These are phyloP conservation scores for Pleoardoris graminearum DNA, from an alignment of 2,329 filamentous ascomycete species.

Conservation along the genomic window DNA sequence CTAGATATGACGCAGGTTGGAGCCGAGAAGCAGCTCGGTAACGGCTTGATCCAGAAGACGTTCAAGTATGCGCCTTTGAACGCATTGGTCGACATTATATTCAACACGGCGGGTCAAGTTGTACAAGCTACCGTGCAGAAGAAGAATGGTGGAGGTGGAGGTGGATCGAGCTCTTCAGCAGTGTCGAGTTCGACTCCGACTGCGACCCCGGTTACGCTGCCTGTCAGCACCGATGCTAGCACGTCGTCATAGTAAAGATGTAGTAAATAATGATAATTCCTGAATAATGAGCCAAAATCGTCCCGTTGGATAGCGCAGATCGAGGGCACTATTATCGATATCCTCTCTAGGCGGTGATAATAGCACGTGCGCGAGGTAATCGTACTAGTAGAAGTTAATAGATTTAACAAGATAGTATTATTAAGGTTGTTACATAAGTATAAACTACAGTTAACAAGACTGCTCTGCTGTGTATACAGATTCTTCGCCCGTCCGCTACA, in stretches of 20 bases:
- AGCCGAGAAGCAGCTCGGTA: conserved; percentile 40
- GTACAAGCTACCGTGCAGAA: conserved; percentile 54
- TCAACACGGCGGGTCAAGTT: conserved; percentile 59
- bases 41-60: conserved; percentile 54
- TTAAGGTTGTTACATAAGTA: too few species aligned
- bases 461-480: too few species aligned
- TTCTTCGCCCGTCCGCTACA: too few species aligned
- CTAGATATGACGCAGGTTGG: conserved; percentile 62
- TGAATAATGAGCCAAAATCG: background rate
- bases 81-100: conserved; percentile 59
- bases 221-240: conserved; percentile 30
- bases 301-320: too few species aligned
- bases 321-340: background rate
- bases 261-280: conserved; percentile 13
- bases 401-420: too few species aligned
- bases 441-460: too few species aligned
- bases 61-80: conserved; percentile 56
- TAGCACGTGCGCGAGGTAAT: too few species aligned
- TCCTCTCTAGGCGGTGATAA: too few species aligned
- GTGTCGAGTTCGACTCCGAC: conserved; percentile 26
- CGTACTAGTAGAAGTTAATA: too few species aligned
- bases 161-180: conserved; percentile 19
- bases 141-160: conserved; percentile 26
- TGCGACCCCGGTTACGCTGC: conserved; percentile 37
- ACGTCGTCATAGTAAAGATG: conserved; percentile 9